phyloP scores from a whole-genome alignment of 805 yeast species.

The Myxozyma sirexii region DNA sequence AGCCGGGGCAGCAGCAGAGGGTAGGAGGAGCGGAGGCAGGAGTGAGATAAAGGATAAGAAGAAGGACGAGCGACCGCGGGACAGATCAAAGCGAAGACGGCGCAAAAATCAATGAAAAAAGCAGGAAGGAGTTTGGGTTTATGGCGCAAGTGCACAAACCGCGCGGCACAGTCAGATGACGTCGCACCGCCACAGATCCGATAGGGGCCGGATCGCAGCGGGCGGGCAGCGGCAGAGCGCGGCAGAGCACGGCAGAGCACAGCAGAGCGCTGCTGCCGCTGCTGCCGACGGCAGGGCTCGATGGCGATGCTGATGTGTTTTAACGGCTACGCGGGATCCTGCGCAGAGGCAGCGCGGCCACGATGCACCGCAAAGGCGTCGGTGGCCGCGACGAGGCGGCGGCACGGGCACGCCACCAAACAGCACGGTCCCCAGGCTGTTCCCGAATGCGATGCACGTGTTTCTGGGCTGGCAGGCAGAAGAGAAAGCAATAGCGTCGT shows the following conservation, averaged over 20 bases:
- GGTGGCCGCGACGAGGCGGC: slow-evolving; percentile 16
- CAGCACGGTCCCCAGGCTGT: slow-evolving; percentile 9
- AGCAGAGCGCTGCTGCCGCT: too few species aligned
- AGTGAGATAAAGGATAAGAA: neutral
- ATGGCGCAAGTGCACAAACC: neutral
- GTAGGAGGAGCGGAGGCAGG: neutral
- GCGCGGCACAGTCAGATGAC: slow-evolving; percentile 8
- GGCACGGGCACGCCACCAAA: slow-evolving; percentile 18
- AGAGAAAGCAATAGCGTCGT: slow-evolving; percentile 9
- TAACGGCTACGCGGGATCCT: too few species aligned
- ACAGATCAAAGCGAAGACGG: neutral
- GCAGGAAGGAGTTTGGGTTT: neutral
- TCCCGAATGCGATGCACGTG: slow-evolving; percentile 10
- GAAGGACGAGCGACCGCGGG: neutral
- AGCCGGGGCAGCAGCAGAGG: slow-evolving; percentile 1
- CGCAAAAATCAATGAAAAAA: slow-evolving; percentile 11
- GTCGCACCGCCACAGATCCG: slow-evolving; percentile 11
- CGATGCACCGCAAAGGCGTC: slow-evolving; percentile 3
- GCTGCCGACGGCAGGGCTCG: too few species aligned
- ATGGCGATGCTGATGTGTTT: too few species aligned
- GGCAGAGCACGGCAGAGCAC: neutral
- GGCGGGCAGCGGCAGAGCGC: neutral
- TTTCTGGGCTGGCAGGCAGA: too few species aligned
- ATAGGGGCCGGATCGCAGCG: slow-evolving; percentile 1
- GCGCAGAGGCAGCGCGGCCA: neutral